These are phyloP conservation scores for Beauveria sp. DNA, from an alignment of 2,329 filamentous ascomycete genomes.

Conservation along the genomic window DNA sequence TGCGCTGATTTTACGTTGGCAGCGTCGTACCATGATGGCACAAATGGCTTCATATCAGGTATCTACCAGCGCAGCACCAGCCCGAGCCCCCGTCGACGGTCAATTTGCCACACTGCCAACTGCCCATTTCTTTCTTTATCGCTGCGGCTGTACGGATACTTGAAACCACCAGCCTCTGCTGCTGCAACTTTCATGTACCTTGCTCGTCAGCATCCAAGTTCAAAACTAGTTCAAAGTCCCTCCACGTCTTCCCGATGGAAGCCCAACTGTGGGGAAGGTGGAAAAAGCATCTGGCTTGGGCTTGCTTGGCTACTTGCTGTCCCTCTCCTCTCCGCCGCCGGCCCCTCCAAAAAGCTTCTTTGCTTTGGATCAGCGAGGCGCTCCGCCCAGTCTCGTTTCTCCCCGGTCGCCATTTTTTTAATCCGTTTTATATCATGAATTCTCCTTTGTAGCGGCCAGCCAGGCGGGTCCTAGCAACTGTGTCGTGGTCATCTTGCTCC, in stretches of 20 bases:
- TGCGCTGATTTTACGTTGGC: not conserved
- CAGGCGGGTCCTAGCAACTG: not conserved
- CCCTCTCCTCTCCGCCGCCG: not conserved
- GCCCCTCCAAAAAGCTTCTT: not conserved
- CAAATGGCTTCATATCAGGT: not conserved
- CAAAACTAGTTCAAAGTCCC: too few species aligned
- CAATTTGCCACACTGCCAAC: too few species aligned
- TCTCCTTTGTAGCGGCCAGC: too few species aligned
- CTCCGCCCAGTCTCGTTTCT: not conserved
- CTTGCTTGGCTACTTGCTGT: not conserved
- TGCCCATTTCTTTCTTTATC: too few species aligned
- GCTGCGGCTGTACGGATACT: too few species aligned
- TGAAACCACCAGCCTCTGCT: too few species aligned
- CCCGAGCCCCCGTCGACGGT: not conserved
- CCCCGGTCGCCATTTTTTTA: not conserved
- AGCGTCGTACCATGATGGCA: not conserved
- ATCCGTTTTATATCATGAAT: not conserved
- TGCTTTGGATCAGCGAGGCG: not conserved
- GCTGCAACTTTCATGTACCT: too few species aligned
- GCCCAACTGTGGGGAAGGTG: conserved; percentile 8
- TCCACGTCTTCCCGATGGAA: not conserved
- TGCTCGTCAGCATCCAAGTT: too few species aligned
- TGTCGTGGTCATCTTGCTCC: not conserved
- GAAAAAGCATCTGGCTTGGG: conserved; percentile 4
- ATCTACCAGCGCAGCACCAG: not conserved